Evolutionary conservation across 371 early-diverging fungal genomes (phyloP).

Genomic region (Mucor mucedo): DNA sequence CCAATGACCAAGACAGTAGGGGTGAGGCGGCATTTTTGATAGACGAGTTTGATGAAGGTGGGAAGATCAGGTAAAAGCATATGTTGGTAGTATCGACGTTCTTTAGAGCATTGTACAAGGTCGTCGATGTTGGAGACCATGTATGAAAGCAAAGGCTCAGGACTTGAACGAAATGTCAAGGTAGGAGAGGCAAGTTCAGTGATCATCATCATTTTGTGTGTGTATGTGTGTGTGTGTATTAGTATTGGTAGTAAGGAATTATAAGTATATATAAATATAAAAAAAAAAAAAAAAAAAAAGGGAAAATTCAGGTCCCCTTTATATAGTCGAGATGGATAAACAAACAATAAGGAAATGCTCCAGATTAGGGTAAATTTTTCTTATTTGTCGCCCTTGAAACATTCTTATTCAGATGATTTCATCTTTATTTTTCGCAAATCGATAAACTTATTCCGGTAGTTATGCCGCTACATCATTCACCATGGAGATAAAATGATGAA

Average conservation of each 20-base stretch:
- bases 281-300: slow-evolving; percentile 6
- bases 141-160: slow-evolving; percentile 43
- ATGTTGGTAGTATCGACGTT: slow-evolving; percentile 40
- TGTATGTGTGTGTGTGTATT: background rate
- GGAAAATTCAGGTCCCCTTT: background rate
- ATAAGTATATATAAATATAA: background rate
- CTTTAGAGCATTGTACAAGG: slow-evolving; percentile 41
- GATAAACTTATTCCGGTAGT: background rate
- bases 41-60: slow-evolving; percentile 44
- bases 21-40: slow-evolving; percentile 44
- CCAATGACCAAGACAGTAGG: slow-evolving; percentile 63
- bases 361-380: slow-evolving; percentile 25
- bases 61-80: slow-evolving; percentile 38
- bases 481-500: background rate
- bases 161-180: slow-evolving; percentile 31
- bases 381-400: slow-evolving; percentile 13
- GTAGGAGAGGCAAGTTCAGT: slow-evolving; percentile 16
- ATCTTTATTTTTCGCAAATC: background rate
- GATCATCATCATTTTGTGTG: slow-evolving; percentile 22
- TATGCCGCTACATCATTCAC: background rate
- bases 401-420: background rate
- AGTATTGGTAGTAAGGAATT: background rate
- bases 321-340: slow-evolving; percentile 11
- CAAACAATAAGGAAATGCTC: slow-evolving; percentile 15
- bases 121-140: slow-evolving; percentile 36